Evolutionary conservation across 306 rosid genomes (phyloP).

Genomic region (Fagus crenata): DNA sequence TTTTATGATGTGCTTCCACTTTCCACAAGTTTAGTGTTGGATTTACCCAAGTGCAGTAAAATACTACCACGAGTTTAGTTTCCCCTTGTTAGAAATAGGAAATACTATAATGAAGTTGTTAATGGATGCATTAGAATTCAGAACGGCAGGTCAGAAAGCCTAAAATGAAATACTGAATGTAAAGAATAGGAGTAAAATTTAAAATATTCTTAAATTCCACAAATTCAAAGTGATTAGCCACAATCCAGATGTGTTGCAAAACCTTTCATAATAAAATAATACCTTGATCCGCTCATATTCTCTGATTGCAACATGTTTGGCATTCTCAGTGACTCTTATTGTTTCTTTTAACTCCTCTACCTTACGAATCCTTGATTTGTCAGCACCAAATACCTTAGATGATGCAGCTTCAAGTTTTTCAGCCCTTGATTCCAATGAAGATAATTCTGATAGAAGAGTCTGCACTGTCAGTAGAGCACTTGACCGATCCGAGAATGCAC

Average conservation of each 20-base stretch:
- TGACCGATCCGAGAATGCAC: constrained; percentile 88
- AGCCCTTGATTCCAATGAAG: constrained; percentile 68
- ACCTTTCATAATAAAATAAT: constrained; percentile 7
- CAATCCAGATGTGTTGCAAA: background rate
- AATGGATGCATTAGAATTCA: background rate
- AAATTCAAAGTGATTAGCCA: background rate
- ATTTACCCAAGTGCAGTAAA: background rate
- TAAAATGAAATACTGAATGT: background rate
- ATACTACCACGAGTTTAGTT: background rate
- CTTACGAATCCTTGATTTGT: constrained; percentile 70
- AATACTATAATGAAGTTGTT: background rate
- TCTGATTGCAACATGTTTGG: constrained; percentile 72
- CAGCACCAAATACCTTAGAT: constrained; percentile 86
- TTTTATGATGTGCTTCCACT: background rate
- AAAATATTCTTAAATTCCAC: background rate
- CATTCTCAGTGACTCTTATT: constrained; percentile 72
- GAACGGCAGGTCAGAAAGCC: background rate
- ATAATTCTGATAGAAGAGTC: constrained; percentile 79
- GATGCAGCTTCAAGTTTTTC: constrained; percentile 93
- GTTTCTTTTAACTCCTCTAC: constrained; percentile 88
- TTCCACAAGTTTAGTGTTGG: background rate
- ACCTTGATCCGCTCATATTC: constrained; percentile 96
- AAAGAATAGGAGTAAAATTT: background rate
- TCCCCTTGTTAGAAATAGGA: background rate
- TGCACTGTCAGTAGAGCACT: constrained; percentile 89